Evolutionary conservation across 306 rosid species (phyloP).

Genomic region (Dicorynia guianensis): DNA sequence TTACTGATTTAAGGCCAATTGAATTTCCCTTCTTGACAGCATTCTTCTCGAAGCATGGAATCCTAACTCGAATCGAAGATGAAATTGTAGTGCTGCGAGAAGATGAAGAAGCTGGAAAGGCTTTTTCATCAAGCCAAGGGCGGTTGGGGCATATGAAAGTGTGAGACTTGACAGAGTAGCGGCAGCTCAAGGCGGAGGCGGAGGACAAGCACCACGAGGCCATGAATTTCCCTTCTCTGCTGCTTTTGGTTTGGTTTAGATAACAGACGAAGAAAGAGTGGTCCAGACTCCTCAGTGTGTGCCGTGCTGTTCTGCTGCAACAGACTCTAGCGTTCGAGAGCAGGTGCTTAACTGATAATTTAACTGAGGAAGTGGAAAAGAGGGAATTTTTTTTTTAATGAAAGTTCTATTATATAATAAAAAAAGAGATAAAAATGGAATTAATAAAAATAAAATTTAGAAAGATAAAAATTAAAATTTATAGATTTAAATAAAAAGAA

Average conservation of each 20-base stretch:
- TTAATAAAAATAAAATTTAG: too few relatives aligned
- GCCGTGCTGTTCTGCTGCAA: too few relatives aligned
- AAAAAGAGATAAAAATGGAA: too few relatives aligned
- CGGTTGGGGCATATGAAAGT: conserved; percentile 10
- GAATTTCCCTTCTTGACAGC: neutral
- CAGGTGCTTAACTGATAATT: too few relatives aligned
- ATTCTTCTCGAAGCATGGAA: conserved; percentile 28
- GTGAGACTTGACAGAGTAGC: conserved; percentile 11
- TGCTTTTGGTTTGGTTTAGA: neutral
- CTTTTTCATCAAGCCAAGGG: conserved; percentile 4
- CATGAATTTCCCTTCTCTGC: neutral
- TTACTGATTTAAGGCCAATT: neutral
- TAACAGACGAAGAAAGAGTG: conserved; percentile 1
- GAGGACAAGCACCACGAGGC: conserved; percentile 45
- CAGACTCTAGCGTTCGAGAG: too few relatives aligned
- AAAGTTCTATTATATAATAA: too few relatives aligned
- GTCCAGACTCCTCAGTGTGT: neutral
- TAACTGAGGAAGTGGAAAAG: too few relatives aligned
- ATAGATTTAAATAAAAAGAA: too few relatives aligned
- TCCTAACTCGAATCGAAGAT: conserved; percentile 34
- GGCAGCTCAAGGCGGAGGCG: conserved; percentile 18
- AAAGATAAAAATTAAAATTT: too few relatives aligned
- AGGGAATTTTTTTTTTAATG: too few relatives aligned
- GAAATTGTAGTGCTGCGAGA: neutral
- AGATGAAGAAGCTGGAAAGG: conserved; percentile 33